Percentiles rank a stretch among this genome's conserved stretches.
These are phyloP conservation scores for Beta macrorhiza DNA, from an alignment of 179 eudicot species.

Conservation along the genomic window DNA sequence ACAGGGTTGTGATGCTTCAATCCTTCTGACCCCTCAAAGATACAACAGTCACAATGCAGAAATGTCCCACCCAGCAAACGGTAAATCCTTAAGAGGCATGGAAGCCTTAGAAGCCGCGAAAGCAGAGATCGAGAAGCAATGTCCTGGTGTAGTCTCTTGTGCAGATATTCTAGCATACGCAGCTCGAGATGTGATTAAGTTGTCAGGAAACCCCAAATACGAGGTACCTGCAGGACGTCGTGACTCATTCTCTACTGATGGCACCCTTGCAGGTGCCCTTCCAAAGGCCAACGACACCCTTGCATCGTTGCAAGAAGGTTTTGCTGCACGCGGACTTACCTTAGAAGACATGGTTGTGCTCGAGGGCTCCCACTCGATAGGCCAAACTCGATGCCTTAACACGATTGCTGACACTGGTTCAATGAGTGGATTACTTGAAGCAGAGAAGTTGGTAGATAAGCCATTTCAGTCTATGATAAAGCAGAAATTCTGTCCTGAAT, in stretches of 20 bases:
- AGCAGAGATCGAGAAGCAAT: slow-evolving; percentile 28
- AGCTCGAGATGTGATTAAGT: slow-evolving; percentile 22
- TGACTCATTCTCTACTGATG: neutral
- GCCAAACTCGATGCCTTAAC: slow-evolving; percentile 18
- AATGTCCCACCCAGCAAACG: slow-evolving; percentile 24
- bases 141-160: slow-evolving; percentile 27
- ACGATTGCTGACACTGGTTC: neutral
- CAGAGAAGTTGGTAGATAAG: neutral
- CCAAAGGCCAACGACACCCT: slow-evolving; percentile 6
- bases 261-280: slow-evolving; percentile 13
- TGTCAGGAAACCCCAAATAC: slow-evolving; percentile 20
- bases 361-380: slow-evolving; percentile 31
- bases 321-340: slow-evolving; percentile 13
- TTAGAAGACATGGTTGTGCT: slow-evolving; percentile 24
- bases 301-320: neutral
- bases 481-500: slow-evolving; percentile 7
- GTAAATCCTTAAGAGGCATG: slow-evolving; percentile 26
- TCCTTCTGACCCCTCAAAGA: slow-evolving; percentile 19
- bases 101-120: slow-evolving; percentile 20
- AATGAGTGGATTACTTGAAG: neutral
- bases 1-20: slow-evolving; percentile 35
- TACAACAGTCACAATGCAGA: slow-evolving; percentile 23
- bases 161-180: slow-evolving; percentile 26
- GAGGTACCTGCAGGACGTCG: slow-evolving; percentile 29
- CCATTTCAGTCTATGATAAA: neutral